Base-by-base conservation (phyloP, 106 monocot genomes). In the Hemerocallis citrina region DNA sequence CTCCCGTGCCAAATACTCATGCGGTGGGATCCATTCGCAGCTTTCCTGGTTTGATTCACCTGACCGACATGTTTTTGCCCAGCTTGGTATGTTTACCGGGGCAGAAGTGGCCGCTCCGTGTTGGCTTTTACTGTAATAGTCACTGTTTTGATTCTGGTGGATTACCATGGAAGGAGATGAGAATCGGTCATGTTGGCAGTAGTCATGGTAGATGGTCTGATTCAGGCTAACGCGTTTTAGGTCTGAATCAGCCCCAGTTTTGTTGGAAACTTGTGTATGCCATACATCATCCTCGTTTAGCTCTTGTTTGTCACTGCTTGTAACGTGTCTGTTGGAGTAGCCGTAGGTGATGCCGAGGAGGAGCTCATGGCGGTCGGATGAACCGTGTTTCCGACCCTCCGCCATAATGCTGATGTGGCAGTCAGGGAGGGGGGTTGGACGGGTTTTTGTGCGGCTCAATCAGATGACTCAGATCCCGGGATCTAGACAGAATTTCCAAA, bases 231-330 rank as follows among this genome's bases (percentile, higher is more conserved):
- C 10, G 12, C 45, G 29, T 28, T 37, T 63, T 24, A 1, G 57
- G 31, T 13, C 11, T 11, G 36, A 34, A 5, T 16, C 51, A 58
- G 17, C 31, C 15, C 16, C 12, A n/a, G n/a, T n/a, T n/a, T n/a
- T n/a, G 11, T 5, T 25, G 24, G 45, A 48, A n/a, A n/a, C 14
- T 11, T 6, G 40, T 34, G 44, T 25, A 34, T 41, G 55, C 76
- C 79, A 89, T 7, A 89, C 65, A 29, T 89, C 88, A 10, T 76
- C 79, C 55, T 86, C 86, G 5, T 37, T 37, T 39, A 84, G 68
- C 40, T 86, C 78, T 1, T 68, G 62, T 31, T 74, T 28, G 36
- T 79, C 86, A 21, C 21, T 40, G 37, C 38, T 41, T 15, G 17
- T 46, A 19, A 6, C 31, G 46, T 45, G n/a, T 4, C 25, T 17